Percentiles rank a stretch among this genome's conserved stretches.
These are phyloP conservation scores for Aspergillus panamensis DNA, from an alignment of 495 filamentous ascomycete species.

Conservation along the genomic window DNA sequence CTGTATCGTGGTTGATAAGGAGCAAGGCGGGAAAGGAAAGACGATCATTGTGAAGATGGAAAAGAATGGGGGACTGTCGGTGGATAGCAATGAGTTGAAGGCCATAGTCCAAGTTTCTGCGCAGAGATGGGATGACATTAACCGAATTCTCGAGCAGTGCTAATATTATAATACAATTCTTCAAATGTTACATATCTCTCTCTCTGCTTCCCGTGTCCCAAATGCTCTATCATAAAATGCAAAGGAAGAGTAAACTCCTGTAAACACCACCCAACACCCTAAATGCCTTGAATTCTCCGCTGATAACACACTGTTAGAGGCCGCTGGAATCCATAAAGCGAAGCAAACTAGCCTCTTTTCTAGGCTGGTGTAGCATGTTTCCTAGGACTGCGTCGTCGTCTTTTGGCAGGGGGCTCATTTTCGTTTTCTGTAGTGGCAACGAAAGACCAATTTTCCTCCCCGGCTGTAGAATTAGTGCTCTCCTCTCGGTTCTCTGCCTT, in stretches of 20 bases:
- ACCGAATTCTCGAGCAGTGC: constrained; percentile 40
- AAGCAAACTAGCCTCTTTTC: not conserved
- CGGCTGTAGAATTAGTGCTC: constrained; percentile 4
- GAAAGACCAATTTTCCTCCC: constrained; percentile 26
- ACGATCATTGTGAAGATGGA: constrained; percentile 64
- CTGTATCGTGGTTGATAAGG: constrained; percentile 67
- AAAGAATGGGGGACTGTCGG: constrained; percentile 72
- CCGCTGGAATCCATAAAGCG: not conserved
- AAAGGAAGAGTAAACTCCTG: not conserved
- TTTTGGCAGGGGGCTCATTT: constrained; percentile 39
- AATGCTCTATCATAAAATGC: not conserved
- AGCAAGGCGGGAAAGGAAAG: constrained; percentile 44
- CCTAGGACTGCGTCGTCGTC: constrained; percentile 32
- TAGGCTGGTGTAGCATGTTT: constrained; percentile 18
- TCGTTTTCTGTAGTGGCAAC: constrained; percentile 22
- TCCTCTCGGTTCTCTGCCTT: constrained; percentile 1
- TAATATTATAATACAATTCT: constrained; percentile 35
- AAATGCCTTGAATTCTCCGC: not conserved
- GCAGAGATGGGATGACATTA: constrained; percentile 55
- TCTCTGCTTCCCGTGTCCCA: not conserved
- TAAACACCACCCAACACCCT: constrained; percentile 12
- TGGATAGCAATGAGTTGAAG: constrained; percentile 54
- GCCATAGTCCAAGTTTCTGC: constrained; percentile 50
- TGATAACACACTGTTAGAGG: not conserved
- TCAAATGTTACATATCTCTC: not conserved